Conservation (phyloP, 495 filamentous ascomycete species). For the Aspergillus taichungensis region DNA sequence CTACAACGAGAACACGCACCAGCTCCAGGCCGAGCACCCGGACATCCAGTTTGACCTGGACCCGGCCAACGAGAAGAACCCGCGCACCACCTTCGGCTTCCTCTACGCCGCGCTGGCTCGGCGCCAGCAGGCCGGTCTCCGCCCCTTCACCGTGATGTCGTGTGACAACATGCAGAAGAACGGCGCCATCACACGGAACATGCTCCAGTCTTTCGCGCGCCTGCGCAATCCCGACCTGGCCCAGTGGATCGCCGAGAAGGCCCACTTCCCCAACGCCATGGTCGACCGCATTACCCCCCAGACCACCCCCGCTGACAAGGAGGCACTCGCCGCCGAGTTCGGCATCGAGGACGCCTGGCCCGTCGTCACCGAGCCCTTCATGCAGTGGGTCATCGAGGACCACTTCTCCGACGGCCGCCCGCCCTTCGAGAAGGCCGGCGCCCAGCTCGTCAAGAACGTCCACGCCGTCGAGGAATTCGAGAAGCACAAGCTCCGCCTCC, state of each 20-base stretch:
- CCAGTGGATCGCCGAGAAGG: constrained; percentile 34
- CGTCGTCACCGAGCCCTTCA: constrained; percentile 42
- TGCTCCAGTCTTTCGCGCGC: constrained; percentile 38
- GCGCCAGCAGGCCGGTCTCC: constrained; percentile 31
- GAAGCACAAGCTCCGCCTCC: constrained; percentile 42
- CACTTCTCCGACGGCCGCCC: constrained; percentile 39
- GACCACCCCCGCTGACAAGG: constrained; percentile 31
- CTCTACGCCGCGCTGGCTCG: constrained; percentile 37
- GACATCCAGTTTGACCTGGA: constrained; percentile 39
- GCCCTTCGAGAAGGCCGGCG: constrained; percentile 37
- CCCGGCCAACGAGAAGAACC: constrained; percentile 29
- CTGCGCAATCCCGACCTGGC: constrained; percentile 33
- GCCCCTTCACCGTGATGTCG: constrained; percentile 42
- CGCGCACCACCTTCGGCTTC: constrained; percentile 40
- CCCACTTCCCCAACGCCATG: constrained; percentile 42
- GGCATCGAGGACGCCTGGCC: constrained; percentile 39
- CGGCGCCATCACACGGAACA: constrained; percentile 39
- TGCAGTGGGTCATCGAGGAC: constrained; percentile 43
- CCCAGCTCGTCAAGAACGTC: constrained; percentile 38
- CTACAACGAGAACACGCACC: constrained; percentile 45
- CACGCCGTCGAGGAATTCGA: constrained; percentile 39
- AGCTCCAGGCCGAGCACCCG: constrained; percentile 36
- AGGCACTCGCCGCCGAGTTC: constrained; percentile 25
- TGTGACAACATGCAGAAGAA: constrained; percentile 48
- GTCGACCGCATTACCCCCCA: constrained; percentile 43